Base-by-base conservation (phyloP, 208 protist species). In the Leishmania arabica region DNA sequence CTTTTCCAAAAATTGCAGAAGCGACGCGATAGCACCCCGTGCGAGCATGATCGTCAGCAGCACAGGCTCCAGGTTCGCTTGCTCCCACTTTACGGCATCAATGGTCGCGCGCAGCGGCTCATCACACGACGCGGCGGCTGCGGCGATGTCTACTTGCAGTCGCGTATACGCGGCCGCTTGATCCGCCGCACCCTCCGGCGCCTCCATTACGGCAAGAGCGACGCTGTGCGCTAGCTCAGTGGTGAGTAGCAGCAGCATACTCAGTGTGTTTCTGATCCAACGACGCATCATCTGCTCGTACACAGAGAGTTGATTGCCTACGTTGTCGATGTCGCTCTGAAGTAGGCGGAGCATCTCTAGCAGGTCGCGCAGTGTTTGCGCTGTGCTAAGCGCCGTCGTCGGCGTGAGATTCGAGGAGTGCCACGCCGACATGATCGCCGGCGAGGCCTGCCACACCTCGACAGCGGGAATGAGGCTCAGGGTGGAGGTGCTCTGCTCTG, bases 261-360 rank as follows among this genome's bases (percentile, higher is more conserved):
- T 74, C n/a, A 86, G 79, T 53, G 74, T 81, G 45, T 73, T 79
- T 68, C 83, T 77, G 49, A 81, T 34, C 58, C 66, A 71, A 21
- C 72, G 69, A 45, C 82, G 87, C 58, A 84, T 56, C 37, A 65
- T 45, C 64, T 90, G 84, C 78, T 83, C 70, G 75, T 69, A 71
- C 31, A 69, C n/a, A 1, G 83, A 79, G 56, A 90, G 71, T 42
- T 77, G 49, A 58, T 73, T 64, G 51, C 78, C 75, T n/a, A 88
- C 79, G 70, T 89, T 89, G 11, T 80, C 66, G 47, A 91, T 78
- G 71, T 91, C 88, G 51, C 80, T 83, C 54, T 77, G 74, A 19
- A 91, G 79, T 58, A 89, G 81, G 2, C 88, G 82, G 40, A 77
- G 66, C 54, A 83, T 70, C 58, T 91, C 88, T 27, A 83, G 70